These are phyloP conservation scores for Handroanthus guayacan DNA, from an alignment of 257 asterid genomes.

Conservation along the genomic window DNA sequence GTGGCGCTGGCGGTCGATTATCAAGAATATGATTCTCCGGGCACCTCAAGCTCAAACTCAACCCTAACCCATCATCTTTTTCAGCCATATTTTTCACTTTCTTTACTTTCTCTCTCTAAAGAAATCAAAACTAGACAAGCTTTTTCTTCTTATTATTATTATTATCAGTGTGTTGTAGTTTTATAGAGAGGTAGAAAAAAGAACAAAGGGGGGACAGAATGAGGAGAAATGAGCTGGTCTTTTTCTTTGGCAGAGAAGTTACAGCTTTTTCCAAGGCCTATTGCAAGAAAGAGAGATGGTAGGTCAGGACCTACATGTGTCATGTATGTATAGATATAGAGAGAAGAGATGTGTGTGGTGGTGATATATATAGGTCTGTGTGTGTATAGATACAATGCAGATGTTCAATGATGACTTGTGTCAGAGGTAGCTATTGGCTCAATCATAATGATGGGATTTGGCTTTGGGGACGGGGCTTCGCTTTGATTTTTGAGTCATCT, in stretches of 20 bases:
- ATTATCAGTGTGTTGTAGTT: not conserved
- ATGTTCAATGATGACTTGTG: constrained; percentile 91
- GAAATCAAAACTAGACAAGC: not conserved
- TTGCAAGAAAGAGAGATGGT: constrained; percentile 48
- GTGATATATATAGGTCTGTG: not conserved
- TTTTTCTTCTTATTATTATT: too few relatives aligned
- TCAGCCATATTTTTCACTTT: constrained; percentile 52
- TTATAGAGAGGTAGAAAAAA: constrained; percentile 32
- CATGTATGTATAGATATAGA: not conserved
- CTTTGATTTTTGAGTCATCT: constrained; percentile 40
- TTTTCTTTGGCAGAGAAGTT: constrained; percentile 57
- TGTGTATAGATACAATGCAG: constrained; percentile 44
- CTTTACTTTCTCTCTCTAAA: constrained; percentile 11
- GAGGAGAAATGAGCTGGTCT: constrained; percentile 73
- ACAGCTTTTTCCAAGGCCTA: constrained; percentile 61
- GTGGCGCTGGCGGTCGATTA: constrained; percentile 32
- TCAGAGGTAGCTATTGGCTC: constrained; percentile 79
- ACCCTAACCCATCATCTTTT: constrained; percentile 63
- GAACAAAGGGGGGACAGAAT: constrained; percentile 61
- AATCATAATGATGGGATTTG: constrained; percentile 85
- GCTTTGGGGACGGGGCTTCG: constrained; percentile 40
- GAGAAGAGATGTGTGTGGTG: not conserved
- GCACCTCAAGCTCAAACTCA: constrained; percentile 68
- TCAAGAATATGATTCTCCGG: constrained; percentile 37
- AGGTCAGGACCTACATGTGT: constrained; percentile 49